Conservation (phyloP, 2,329 filamentous ascomycete genomes). For the Rutstroemia sp. region DNA sequence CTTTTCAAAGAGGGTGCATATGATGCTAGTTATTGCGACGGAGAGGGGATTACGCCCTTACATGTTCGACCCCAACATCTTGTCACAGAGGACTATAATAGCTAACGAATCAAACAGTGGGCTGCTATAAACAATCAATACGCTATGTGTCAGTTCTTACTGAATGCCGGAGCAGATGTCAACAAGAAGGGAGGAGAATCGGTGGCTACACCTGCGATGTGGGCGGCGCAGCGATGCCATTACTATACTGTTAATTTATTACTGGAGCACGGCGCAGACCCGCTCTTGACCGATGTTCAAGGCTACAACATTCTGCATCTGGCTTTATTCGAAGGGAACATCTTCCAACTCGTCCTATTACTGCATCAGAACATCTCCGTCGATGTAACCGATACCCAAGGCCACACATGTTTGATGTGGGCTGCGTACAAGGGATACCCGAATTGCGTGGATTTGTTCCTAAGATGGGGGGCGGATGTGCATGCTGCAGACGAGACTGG, state of each 20-base stretch:
- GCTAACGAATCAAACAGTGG: conserved; percentile 56
- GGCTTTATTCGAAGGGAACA: conserved; percentile 94
- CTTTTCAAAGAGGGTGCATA: conserved; percentile 78
- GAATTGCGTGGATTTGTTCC: conserved; percentile 81
- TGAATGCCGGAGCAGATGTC: conserved; percentile 71
- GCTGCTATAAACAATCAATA: conserved; percentile 98
- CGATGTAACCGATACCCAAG: conserved; percentile 80
- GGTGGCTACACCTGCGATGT: conserved; percentile 87
- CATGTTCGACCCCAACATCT: conserved; percentile 55
- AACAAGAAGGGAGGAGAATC: conserved; percentile 96
- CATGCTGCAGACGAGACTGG: conserved; percentile 86
- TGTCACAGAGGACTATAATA: neutral
- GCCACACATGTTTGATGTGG: conserved; percentile 97
- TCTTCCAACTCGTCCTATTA: conserved; percentile 79
- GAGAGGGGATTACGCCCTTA: conserved; percentile 89
- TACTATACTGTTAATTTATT: conserved; percentile 95
- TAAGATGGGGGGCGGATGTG: conserved; percentile 93
- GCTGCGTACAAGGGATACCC: conserved; percentile 96
- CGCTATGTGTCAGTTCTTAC: conserved; percentile 91
- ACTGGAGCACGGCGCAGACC: conserved; percentile 85
- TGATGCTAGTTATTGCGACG: conserved; percentile 77
- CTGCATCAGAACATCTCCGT: conserved; percentile 94
- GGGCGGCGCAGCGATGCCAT: conserved; percentile 93
- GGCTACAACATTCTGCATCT: conserved; percentile 98
- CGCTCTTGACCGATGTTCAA: conserved; percentile 84